Percentiles rank a stretch among this genome's conserved stretches.
These are phyloP conservation scores for Halenospora varia DNA, from an alignment of 495 filamentous ascomycete genomes.

Conservation along the genomic window DNA sequence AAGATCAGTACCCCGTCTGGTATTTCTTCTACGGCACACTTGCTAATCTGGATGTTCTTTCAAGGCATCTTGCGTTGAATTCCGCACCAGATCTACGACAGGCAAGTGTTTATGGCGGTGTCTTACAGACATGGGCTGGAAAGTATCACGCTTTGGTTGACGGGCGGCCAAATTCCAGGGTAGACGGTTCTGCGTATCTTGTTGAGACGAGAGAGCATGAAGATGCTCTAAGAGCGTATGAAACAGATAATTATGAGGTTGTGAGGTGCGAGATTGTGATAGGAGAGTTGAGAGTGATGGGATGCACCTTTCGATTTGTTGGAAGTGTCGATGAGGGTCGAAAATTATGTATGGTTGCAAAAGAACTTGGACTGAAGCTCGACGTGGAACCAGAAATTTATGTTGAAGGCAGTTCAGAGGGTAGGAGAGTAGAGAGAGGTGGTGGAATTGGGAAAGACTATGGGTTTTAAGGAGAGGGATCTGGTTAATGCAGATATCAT, in stretches of 20 bases:
- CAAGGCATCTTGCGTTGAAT: slow-evolving; percentile 18
- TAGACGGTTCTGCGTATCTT: slow-evolving; percentile 33
- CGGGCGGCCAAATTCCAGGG: slow-evolving; percentile 11
- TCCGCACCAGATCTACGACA: neutral
- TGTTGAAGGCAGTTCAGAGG: too few relatives aligned
- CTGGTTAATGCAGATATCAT: too few relatives aligned
- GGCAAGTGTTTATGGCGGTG: slow-evolving; percentile 27
- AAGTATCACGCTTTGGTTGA: slow-evolving; percentile 41
- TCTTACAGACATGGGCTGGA: slow-evolving; percentile 31
- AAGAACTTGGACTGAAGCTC: neutral
- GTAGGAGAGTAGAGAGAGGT: too few relatives aligned
- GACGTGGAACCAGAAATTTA: too few relatives aligned
- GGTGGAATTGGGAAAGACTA: too few relatives aligned
- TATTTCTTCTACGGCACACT: slow-evolving; percentile 41
- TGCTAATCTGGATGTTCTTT: slow-evolving; percentile 25
- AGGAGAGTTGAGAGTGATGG: neutral
- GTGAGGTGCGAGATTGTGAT: slow-evolving; percentile 35
- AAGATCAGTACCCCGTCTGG: slow-evolving; percentile 39
- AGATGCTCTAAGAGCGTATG: slow-evolving; percentile 32
- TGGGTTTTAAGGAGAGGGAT: too few relatives aligned
- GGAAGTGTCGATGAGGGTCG: neutral
- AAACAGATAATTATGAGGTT: slow-evolving; percentile 40
- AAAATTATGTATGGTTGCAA: too few relatives aligned
- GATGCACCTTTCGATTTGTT: slow-evolving; percentile 5
- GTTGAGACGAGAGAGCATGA: slow-evolving; percentile 33